Base-by-base conservation (phyloP, 257 asterid genomes). In the Solanum gandarillasii region DNA sequence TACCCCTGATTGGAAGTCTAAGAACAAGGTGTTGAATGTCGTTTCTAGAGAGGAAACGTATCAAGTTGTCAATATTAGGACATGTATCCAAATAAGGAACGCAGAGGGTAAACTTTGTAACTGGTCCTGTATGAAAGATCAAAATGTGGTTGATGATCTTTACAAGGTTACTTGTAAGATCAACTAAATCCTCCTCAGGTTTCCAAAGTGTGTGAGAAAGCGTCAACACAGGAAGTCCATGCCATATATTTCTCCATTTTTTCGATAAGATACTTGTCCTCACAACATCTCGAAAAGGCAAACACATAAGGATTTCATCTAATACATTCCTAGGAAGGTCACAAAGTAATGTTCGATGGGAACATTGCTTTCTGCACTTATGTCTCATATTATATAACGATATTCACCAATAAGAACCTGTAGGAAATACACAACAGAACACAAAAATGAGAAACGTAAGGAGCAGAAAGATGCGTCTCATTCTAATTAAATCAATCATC, bases 31-130 rank as follows among this genome's bases (percentile, higher is more conserved):
- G 67, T 46, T 29, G 85, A 46, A 88, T 81, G 10, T 79, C 84
- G 38, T 81, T 43, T 87, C 87, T 84, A n/a, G 89, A 83, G 5
- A 86, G 21, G 58, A 35, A 39, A 41, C 41, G n/a, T n/a, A 90
- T 74, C 60, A 86, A 31, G 43, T 75, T 34, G 81, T 90, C 89
- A 18, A 90, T 88, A 38, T 88, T 60, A 25, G 39, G 21, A 75
- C 86, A 88, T 0, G 62, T 41, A 70, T 82, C 74, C 32, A 90
- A 83, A 52, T 55, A 74, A 41, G 83, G 52, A 60, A 86, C 27
- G 60, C 74, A 31, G 8, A 90, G 89, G 81, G 36, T 72, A 86
- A 90, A 90, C 55, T 88, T 86, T 3, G 29, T 9, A 55, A 90
- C 58, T 6, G 88, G 81, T 46, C 90, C 89, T n/a, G 52, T 71